Base-by-base conservation (phyloP, 768 basidiomycete genomes). In the Amanita brunnescens region DNA sequence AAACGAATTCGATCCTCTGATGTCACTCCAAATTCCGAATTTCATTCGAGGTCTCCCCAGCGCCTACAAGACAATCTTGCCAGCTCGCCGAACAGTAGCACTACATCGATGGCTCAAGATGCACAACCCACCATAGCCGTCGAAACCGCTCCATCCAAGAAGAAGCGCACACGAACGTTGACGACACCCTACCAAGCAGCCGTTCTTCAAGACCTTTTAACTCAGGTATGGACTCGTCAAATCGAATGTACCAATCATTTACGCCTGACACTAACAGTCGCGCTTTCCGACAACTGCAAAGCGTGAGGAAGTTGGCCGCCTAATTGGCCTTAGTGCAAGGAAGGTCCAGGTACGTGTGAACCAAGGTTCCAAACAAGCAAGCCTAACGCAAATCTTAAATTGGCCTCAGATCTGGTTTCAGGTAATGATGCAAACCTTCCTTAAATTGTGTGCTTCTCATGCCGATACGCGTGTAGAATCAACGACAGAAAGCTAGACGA, bases 161-260 rank as follows among this genome's bases (percentile, higher is more conserved):
- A 87, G 67, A 90, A 88, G 60, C 77, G 90, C 50, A 92, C 90
- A 26, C 74, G 87, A 42, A 87, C 85, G 21, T 71, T 92, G 51
- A 92, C 90, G 35, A 92, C 90, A 7, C 87, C 90, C 6, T 87
- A 91, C 61, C 90, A 92, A 63, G 83, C 90, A 49, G 85, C 87
- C 10, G 89, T 90, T n/a, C 73, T 92, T 16, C 88, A 91, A 58
- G 85, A 85, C 4, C 75, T 92, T 41, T 77, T 92, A n/a, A 85
- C 87, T 29, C 83, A 91, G 81, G 90, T 91, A 68, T 57, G 66
- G 52, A 40, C 49, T 53, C 58, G 14, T 54, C 48, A 37, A 21
- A 5, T 12, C 18, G n/a, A 33, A 23, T 3, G 9, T 48, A 16
- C 3, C 23, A 38, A 30, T 43, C 40, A 54, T 37, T 51, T 40